Conservation (phyloP, 2,329 filamentous ascomycete species). For the Cucurbitaria berberidis region DNA sequence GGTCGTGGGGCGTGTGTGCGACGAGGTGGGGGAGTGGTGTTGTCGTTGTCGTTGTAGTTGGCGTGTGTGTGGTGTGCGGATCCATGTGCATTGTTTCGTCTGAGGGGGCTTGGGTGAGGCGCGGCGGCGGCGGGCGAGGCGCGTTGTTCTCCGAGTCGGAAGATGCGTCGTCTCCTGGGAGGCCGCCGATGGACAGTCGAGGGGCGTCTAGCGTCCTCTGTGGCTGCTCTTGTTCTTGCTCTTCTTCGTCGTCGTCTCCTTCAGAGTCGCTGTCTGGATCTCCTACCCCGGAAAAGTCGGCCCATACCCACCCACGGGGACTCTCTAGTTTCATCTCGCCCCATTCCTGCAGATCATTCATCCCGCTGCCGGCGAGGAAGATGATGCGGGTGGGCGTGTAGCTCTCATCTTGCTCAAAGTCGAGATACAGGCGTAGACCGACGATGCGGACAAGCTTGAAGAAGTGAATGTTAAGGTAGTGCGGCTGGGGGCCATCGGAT, state of each 20-base stretch:
- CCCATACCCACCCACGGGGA: constrained; percentile 89
- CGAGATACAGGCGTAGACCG: constrained; percentile 81
- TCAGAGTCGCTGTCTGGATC: constrained; percentile 41
- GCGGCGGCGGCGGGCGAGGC: constrained; percentile 4
- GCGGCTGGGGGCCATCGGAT: constrained; percentile 84
- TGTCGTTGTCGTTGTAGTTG: too few species aligned
- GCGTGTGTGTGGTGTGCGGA: constrained; percentile 3
- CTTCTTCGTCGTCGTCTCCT: constrained; percentile 24
- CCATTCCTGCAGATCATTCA: constrained; percentile 91
- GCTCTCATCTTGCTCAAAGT: constrained; percentile 91
- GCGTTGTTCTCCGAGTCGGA: constrained; percentile 29
- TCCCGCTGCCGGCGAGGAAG: constrained; percentile 86
- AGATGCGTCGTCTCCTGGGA: constrained; percentile 5
- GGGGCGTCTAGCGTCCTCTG: background rate
- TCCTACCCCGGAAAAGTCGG: constrained; percentile 71
- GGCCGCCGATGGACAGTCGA: background rate
- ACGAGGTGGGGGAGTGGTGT: background rate
- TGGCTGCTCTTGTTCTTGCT: constrained; percentile 16
- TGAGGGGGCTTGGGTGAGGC: constrained; percentile 1
- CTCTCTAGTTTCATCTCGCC: constrained; percentile 77
- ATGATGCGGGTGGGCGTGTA: constrained; percentile 95
- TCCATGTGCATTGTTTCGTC: constrained; percentile 13
- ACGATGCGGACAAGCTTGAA: constrained; percentile 81
- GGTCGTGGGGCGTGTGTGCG: constrained; percentile 5
- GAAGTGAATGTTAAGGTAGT: constrained; percentile 83